Conservation (phyloP, 2,329 filamentous ascomycete species). For the Balansia obtecta region DNA sequence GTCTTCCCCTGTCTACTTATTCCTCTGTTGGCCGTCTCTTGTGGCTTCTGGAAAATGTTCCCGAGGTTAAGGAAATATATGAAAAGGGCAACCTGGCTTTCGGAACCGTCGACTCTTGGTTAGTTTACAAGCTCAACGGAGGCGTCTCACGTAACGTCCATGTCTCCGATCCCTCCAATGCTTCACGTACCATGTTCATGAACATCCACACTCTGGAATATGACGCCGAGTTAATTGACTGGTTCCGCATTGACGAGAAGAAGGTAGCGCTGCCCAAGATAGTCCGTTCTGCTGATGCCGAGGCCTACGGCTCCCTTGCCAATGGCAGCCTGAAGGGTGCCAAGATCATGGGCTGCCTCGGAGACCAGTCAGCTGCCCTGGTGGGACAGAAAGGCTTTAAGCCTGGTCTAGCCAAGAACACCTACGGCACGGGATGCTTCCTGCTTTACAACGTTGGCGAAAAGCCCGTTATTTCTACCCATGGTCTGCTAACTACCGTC, state of each 20-base stretch:
- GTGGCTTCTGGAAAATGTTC: slow-evolving; percentile 61
- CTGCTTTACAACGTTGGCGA: slow-evolving; percentile 71
- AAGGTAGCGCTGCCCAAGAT: slow-evolving; percentile 68
- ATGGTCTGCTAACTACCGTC: slow-evolving; percentile 66
- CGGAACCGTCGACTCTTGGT: slow-evolving; percentile 71
- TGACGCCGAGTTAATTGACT: slow-evolving; percentile 58
- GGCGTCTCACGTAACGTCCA: slow-evolving; percentile 51
- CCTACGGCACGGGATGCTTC: slow-evolving; percentile 78
- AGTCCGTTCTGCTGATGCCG: slow-evolving; percentile 57
- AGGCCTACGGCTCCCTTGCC: slow-evolving; percentile 54
- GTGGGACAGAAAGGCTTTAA: slow-evolving; percentile 70
- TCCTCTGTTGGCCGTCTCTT: slow-evolving; percentile 67
- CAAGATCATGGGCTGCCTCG: slow-evolving; percentile 64
- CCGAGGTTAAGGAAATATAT: slow-evolving; percentile 56
- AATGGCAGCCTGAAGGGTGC: slow-evolving; percentile 51
- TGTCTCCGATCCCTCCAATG: slow-evolving; percentile 71
- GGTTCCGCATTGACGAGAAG: slow-evolving; percentile 58
- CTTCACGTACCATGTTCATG: slow-evolving; percentile 83
- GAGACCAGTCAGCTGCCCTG: slow-evolving; percentile 70
- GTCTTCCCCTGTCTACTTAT: slow-evolving; percentile 71
- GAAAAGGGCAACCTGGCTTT: slow-evolving; percentile 61
- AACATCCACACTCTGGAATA: slow-evolving; percentile 66
- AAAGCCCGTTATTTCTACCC: slow-evolving; percentile 65
- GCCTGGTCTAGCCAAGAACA: slow-evolving; percentile 70
- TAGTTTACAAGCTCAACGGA: slow-evolving; percentile 69